A percentile compares a stretch with the other conserved stretches of the same genome.
phyloP scores from a whole-genome alignment of 768 basidiomycete genomes.

The Tulasnella sp. region DNA sequence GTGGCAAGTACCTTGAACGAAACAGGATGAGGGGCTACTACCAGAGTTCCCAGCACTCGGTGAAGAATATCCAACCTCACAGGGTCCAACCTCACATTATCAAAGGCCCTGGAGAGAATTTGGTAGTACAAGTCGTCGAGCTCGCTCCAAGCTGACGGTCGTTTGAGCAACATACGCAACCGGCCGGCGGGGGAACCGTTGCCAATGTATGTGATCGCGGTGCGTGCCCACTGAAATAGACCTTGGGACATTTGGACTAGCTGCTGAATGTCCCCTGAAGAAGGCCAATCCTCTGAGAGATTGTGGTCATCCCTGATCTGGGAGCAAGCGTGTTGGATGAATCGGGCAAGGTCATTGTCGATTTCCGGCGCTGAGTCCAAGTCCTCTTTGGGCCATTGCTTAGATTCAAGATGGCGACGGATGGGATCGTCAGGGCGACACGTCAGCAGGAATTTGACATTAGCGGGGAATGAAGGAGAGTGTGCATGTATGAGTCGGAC shows the following conservation, averaged over 20 bases:
- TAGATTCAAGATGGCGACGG: not conserved
- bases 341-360: not conserved
- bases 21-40: not conserved
- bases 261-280: not conserved
- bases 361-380: not conserved
- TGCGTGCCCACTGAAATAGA: not conserved
- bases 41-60: not conserved
- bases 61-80: not conserved
- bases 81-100: not conserved
- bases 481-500: not conserved
- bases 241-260: not conserved
- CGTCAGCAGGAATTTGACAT: not conserved
- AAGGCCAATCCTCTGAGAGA: not conserved
- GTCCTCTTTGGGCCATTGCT: not conserved
- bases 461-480: not conserved
- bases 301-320: not conserved
- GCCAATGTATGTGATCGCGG: not conserved
- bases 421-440: not conserved
- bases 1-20: not conserved
- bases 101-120: not conserved
- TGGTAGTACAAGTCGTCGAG: not conserved
- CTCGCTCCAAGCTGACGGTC: not conserved
- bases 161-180: not conserved
- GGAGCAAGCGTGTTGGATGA: not conserved
- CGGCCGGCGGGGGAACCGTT: not conserved